Conservation (phyloP, 805 yeast genomes). For the Wickerhamomyces mucosus region DNA sequence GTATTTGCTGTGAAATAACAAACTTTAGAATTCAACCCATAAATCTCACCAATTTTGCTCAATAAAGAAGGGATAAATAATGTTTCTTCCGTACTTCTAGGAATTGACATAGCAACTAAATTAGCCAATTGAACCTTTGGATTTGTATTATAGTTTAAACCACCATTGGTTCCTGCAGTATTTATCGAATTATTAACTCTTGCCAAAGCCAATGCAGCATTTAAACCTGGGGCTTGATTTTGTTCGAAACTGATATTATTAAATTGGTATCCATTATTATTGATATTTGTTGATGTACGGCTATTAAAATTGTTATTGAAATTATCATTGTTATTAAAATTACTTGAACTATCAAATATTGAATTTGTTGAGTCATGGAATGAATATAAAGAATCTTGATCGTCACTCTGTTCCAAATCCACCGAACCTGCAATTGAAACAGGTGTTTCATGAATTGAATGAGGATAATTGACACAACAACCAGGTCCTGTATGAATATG, state of each 20-base stretch:
- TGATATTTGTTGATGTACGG: slow-evolving; percentile 3
- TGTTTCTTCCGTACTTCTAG: slow-evolving; percentile 72
- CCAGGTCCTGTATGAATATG: slow-evolving; percentile 44
- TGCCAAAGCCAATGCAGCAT: slow-evolving; percentile 53
- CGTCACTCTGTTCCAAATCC: slow-evolving; percentile 38
- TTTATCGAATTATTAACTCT: slow-evolving; percentile 37
- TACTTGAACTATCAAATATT: background rate
- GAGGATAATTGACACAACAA: slow-evolving; percentile 44
- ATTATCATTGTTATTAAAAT: background rate
- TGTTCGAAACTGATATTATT: slow-evolving; percentile 45
- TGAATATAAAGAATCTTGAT: slow-evolving; percentile 25
- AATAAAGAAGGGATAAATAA: slow-evolving; percentile 63
- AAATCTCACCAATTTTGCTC: slow-evolving; percentile 58
- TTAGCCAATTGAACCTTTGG: slow-evolving; percentile 37
- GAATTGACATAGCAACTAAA: slow-evolving; percentile 62
- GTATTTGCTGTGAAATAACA: slow-evolving; percentile 65
- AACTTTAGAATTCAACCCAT: slow-evolving; percentile 63
- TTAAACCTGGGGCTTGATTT: slow-evolving; percentile 68
- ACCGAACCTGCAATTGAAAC: slow-evolving; percentile 59
- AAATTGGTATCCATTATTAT: slow-evolving; percentile 11
- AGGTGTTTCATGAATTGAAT: slow-evolving; percentile 48
- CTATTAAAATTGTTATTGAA: slow-evolving; percentile 1
- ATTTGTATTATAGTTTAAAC: too few relatives aligned
- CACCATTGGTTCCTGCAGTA: slow-evolving; percentile 15
- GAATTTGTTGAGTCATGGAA: slow-evolving; percentile 4